A percentile compares a stretch with the other conserved stretches of the same genome.
Evolutionary conservation across 768 basidiomycete species (phyloP).

Genomic region (Butyriboletus loyo): DNA sequence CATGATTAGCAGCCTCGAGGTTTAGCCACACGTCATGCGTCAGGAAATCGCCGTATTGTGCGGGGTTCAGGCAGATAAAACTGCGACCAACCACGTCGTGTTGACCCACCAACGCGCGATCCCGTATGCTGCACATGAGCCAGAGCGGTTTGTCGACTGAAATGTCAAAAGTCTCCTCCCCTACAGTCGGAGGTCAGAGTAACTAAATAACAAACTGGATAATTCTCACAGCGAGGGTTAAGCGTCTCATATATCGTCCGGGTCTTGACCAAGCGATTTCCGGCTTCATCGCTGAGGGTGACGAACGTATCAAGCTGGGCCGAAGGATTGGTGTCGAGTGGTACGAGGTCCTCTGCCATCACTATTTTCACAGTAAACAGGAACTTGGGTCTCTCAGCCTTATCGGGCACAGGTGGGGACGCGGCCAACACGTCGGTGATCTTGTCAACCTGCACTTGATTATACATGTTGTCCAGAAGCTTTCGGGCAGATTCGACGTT

Average conservation of each 20-base stretch:
- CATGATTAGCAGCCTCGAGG: slow-evolving; percentile 56
- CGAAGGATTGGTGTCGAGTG: slow-evolving; percentile 71
- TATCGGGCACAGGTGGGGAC: slow-evolving; percentile 69
- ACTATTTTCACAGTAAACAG: slow-evolving; percentile 94
- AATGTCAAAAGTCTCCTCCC: slow-evolving; percentile 97
- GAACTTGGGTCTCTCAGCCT: slow-evolving; percentile 63
- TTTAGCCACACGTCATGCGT: slow-evolving; percentile 92
- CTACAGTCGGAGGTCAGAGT: slow-evolving; percentile 38
- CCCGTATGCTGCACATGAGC: slow-evolving; percentile 94
- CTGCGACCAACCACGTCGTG: slow-evolving; percentile 90
- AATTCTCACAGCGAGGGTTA: slow-evolving; percentile 79
- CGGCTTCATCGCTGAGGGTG: slow-evolving; percentile 90
- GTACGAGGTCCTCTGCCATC: slow-evolving; percentile 84
- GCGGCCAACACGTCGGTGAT: slow-evolving; percentile 61
- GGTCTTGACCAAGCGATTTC: slow-evolving; percentile 88
- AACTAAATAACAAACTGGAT: background rate
- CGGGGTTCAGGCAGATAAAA: slow-evolving; percentile 89
- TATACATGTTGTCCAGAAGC: slow-evolving; percentile 92
- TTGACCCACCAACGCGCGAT: slow-evolving; percentile 87
- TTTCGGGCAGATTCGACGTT: slow-evolving; percentile 91
- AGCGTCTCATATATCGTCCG: slow-evolving; percentile 91
- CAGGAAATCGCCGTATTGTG: slow-evolving; percentile 83
- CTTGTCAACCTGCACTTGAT: slow-evolving; percentile 85
- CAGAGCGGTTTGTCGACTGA: slow-evolving; percentile 92
- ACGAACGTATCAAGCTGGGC: slow-evolving; percentile 89